Conservation (phyloP, 2,329 filamentous ascomycete genomes). For the Fusarium falciforme region DNA sequence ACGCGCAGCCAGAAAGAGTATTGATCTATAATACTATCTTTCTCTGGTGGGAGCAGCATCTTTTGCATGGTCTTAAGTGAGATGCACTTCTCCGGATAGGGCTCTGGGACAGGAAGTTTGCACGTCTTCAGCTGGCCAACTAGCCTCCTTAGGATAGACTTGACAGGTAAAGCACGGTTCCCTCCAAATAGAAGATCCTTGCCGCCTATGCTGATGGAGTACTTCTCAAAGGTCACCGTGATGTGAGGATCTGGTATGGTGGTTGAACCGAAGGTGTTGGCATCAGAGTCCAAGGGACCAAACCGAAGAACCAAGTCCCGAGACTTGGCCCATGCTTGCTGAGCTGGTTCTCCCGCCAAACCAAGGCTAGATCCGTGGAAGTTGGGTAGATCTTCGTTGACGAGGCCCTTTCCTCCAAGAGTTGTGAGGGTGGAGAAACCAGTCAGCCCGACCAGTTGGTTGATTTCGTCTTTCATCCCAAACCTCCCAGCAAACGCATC, state of each 20-base stretch:
- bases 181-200: not conserved
- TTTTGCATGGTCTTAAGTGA: not conserved
- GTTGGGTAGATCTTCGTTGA: not conserved
- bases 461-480: not conserved
- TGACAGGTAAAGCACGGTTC: not conserved
- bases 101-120: not conserved
- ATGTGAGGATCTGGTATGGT: not conserved
- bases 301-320: not conserved
- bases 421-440: not conserved
- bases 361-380: not conserved
- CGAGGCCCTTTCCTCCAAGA: not conserved
- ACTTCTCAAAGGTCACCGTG: not conserved
- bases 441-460: not conserved
- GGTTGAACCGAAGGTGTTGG: not conserved
- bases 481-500: not conserved
- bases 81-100: not conserved
- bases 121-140: not conserved
- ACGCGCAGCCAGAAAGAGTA: not conserved
- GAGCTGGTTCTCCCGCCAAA: not conserved
- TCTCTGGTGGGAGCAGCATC: not conserved
- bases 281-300: not conserved
- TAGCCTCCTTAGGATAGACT: not conserved
- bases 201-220: not conserved
- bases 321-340: not conserved
- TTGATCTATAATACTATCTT: not conserved